Evolutionary conservation across 2,329 filamentous ascomycete species (phyloP).

Genomic region (Xylaria sp.): DNA sequence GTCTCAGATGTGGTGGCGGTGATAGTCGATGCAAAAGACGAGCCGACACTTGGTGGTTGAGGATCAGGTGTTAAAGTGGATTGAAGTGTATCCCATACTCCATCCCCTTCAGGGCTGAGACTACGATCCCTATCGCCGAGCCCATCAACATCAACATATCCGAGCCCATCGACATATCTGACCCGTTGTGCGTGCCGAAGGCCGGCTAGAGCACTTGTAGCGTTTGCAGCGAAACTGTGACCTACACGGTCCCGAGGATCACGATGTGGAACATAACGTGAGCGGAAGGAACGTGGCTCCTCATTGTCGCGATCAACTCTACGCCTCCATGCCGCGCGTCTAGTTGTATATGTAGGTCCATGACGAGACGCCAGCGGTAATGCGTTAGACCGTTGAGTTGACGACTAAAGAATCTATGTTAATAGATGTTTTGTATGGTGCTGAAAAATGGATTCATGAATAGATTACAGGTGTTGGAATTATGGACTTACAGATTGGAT

Average conservation of each 20-base stretch:
- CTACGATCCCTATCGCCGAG: constrained; percentile 87
- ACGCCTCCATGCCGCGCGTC: background rate
- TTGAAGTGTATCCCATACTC: constrained; percentile 82
- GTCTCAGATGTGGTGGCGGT: constrained; percentile 58
- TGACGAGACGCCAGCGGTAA: background rate
- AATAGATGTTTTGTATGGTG: background rate
- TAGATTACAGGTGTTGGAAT: background rate
- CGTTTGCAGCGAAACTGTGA: too few species aligned
- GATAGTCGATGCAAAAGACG: constrained; percentile 79
- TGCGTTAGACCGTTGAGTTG: background rate
- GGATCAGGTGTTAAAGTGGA: constrained; percentile 84
- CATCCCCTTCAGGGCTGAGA: constrained; percentile 74
- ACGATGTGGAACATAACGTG: background rate
- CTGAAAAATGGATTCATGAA: background rate
- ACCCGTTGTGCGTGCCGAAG: constrained; percentile 8
- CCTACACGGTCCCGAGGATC: too few species aligned
- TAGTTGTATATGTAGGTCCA: background rate
- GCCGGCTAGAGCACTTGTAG: background rate
- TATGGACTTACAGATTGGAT: constrained; percentile 8
- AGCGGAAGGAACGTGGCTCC: constrained; percentile 5
- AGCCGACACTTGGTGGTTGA: constrained; percentile 80
- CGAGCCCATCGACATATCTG: constrained; percentile 73
- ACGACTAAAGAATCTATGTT: background rate
- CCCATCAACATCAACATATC: too few species aligned
- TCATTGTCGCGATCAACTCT: constrained; percentile 7